Evolutionary conservation across 495 filamentous ascomycete species (phyloP), one percentile per base, ranked within the genome.

Genomic region (Neurospora sp.): DNA sequence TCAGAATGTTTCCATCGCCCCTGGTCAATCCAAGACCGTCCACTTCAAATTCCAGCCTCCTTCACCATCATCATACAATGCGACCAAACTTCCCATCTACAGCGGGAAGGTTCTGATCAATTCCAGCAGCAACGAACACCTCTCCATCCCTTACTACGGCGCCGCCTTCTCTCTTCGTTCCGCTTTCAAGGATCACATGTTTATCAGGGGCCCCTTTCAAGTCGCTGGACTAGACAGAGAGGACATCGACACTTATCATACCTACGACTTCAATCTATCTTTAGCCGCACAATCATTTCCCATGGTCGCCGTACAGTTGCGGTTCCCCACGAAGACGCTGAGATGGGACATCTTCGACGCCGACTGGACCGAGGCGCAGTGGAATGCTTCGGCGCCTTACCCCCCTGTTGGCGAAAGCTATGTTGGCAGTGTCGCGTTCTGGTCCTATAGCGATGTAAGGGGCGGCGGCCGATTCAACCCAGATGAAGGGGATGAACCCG

Each of bases 71-170:
- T 35, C 70, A 31, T 48, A 77, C 0, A 69, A 81, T 18, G 31
- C 77, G 14, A 72, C 72, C 0, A 69, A 68, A 0, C 69, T 82
- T n/a, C 80, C 80, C 6, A 68, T 84, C 42, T 84, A 82, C 69
- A 79, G 78, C 20, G 82, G 82, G 40, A 81, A 81, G 72, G 75
- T 83, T n/a, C 53, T 79, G 8, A 70, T 83, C 48, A 76, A 73
- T 3, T 75, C 77, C 42, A 76, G 69, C 59, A 78, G 77, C 68
- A 79, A 78, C 18, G 82, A 83, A 37, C 40, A 79, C 20, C 75
- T 82, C 18, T 75, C 74, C 14, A 70, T 84, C 8, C 82, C 82
- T 0, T 83, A 84, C 65, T 31, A 73, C 10, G 74, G 74, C 2
- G 74, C 71, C n/a, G 75, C 68, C 9, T 76, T 76, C 44, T 61